Evolutionary conservation across 768 basidiomycete species (phyloP), one percentile per base, ranked within the genome.

Genomic region (Hygrophoropsis aurantiaca): DNA sequence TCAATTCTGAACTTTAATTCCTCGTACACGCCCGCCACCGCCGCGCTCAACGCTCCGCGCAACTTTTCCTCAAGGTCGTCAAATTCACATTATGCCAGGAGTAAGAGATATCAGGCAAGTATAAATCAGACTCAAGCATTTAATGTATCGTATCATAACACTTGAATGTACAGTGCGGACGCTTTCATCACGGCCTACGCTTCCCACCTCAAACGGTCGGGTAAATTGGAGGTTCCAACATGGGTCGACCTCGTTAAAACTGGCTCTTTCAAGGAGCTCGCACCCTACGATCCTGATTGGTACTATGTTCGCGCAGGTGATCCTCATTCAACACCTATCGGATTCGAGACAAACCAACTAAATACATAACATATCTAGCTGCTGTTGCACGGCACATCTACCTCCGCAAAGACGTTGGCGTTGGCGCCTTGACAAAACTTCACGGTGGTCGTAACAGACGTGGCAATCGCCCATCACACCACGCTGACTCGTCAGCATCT

Each of bases 161-260:
- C 52, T 16, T 25, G 20, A 21, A 49, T 44, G 4, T 9, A 15
- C 68, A 97, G 94, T 74, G 89, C 94, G 66, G 91, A 94, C 54
- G 84, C 83, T 53, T 97, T 97, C 78, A 97, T 97, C 72, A 61
- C 79, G 52, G 94, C 94, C 60, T 97, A 97, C 73, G 77, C 94
- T 64, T 92, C 89, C 65, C 94, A 97, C 73, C 80, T 97, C 67
- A 97, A 97, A 78, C 88, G 94, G 58, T 94, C 92, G 54, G 97
- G 97, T 72, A 98, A 98, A 80, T 90, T 99, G 64, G 94, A 99
- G 77, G 90, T 98, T 52, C 95, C 95, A 59, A 86, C 84, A 72
- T 98, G 95, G 95, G 95, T 90, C 52, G 95, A 97, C 71, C 75
- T 97, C 60, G 97, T 99, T 69, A 99, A 99, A 81, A 99, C 97